Conservation (phyloP, 2,329 filamentous ascomycete species). For the Rhexocercosporidium sp. region DNA sequence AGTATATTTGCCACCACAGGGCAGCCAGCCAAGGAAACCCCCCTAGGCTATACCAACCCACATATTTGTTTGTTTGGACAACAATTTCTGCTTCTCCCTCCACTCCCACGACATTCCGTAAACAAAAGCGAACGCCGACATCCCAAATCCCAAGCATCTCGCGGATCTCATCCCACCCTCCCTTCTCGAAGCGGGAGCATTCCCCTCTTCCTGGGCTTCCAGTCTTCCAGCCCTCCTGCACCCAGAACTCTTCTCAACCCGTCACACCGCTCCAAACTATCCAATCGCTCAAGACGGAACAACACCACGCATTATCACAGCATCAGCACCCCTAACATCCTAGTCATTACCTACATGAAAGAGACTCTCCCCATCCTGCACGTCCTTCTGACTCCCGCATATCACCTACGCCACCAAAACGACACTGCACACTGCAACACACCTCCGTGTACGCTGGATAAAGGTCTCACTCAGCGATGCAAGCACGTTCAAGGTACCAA, state of each 20-base stretch:
- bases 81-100: conserved; percentile 6
- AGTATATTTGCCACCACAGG: conserved; percentile 21
- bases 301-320: conserved; percentile 8
- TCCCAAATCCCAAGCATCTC: conserved; percentile 13
- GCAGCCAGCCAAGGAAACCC: conserved; percentile 5
- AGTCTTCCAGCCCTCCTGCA: conserved; percentile 2
- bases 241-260: conserved; percentile 16
- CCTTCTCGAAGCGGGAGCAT: background rate
- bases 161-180: conserved; percentile 17
- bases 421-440: conserved; percentile 4
- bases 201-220: background rate
- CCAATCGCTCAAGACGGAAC: conserved; percentile 23
- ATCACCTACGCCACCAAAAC: conserved; percentile 15
- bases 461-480: conserved; percentile 27
- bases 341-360: conserved; percentile 9
- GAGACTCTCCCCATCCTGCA: conserved; percentile 21
- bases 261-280: conserved; percentile 27
- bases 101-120: conserved; percentile 10
- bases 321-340: conserved; percentile 9
- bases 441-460: conserved; percentile 14
- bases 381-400: conserved; percentile 24
- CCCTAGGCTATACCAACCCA: conserved; percentile 21
- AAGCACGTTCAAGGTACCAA: conserved; percentile 26
- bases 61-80: conserved; percentile 30
- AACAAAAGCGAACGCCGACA: conserved; percentile 18